Conservation (phyloP, 2,329 filamentous ascomycete genomes). For the Fusarium sp. region DNA sequence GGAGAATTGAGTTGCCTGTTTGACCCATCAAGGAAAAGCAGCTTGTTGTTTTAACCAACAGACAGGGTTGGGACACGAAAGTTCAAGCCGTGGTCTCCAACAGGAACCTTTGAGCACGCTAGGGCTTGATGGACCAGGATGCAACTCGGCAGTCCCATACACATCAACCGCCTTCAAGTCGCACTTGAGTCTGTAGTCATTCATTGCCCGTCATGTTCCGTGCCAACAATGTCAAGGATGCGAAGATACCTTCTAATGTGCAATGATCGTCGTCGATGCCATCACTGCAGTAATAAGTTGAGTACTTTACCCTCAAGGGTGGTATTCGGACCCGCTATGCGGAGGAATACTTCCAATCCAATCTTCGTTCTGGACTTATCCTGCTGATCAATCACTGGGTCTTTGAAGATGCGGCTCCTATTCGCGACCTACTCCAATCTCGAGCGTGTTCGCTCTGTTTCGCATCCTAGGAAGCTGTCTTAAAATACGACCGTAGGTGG, state of each 20-base stretch:
- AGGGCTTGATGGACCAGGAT: constrained; percentile 24
- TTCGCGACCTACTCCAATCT: constrained; percentile 3
- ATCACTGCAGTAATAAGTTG: constrained; percentile 22
- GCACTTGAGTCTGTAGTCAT: neutral
- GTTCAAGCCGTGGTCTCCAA: constrained; percentile 11
- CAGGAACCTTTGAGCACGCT: constrained; percentile 18
- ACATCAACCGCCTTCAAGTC: constrained; percentile 1
- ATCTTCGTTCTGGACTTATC: constrained; percentile 5
- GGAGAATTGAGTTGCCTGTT: neutral
- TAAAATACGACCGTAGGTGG: constrained; percentile 11
- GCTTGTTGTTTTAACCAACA: constrained; percentile 17
- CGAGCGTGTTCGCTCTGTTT: constrained; percentile 4
- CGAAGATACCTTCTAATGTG: constrained; percentile 11
- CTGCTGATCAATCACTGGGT: constrained; percentile 12
- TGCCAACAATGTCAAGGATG: constrained; percentile 11
- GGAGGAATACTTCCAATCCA: constrained; percentile 23
- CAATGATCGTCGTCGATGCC: constrained; percentile 25
- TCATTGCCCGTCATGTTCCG: constrained; percentile 13
- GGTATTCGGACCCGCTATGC: constrained; percentile 24
- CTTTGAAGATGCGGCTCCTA: constrained; percentile 8
- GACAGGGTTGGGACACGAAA: constrained; percentile 17
- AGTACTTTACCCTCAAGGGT: constrained; percentile 15
- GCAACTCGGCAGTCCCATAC: constrained; percentile 19
- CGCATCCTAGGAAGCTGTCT: constrained; percentile 3
- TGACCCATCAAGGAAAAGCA: constrained; percentile 11